A percentile compares a stretch with the other conserved stretches of the same genome.
Conservation (phyloP, 306 rosid genomes). For the Bauhinia variegata region DNA sequence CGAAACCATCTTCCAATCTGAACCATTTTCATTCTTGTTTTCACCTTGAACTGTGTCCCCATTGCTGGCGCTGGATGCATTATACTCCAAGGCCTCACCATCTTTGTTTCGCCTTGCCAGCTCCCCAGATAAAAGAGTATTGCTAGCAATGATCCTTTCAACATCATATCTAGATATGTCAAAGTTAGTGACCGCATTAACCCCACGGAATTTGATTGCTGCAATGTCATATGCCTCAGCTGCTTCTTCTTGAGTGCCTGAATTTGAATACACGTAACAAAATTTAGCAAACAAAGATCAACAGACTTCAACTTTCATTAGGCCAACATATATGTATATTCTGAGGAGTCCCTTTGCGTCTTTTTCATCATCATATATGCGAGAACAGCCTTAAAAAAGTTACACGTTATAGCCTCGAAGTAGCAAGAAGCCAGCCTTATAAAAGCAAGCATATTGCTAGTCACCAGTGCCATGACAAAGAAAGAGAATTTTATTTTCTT, state of each 20-base stretch:
- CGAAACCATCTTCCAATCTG: conserved; percentile 66
- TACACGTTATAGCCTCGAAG: conserved; percentile 40
- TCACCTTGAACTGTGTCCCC: conserved; percentile 38
- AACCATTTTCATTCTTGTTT: conserved; percentile 31
- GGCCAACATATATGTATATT: conserved; percentile 26
- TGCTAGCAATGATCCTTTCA: conserved; percentile 89
- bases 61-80: conserved; percentile 36
- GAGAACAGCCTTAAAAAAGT: conserved; percentile 62
- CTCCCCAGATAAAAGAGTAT: conserved; percentile 77
- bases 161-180: conserved; percentile 88
- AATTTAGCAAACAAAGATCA: neutral
- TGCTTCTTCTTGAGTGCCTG: conserved; percentile 99
- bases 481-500: too few relatives aligned
- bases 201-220: conserved; percentile 91
- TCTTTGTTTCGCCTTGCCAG: conserved; percentile 71
- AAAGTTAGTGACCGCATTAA: conserved; percentile 86
- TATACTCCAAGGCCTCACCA: conserved; percentile 38
- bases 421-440: conserved; percentile 56
- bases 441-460: conserved; percentile 43
- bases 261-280: conserved; percentile 9
- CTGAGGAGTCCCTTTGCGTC: conserved; percentile 22
- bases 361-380: conserved; percentile 3
- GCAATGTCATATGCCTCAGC: conserved; percentile 98
- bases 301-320: conserved; percentile 30
- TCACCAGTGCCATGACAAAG: conserved; percentile 43